Evolutionary conservation across 2,329 filamentous ascomycete species (phyloP).

Genomic region (Pseudogymnoascus destructans): DNA sequence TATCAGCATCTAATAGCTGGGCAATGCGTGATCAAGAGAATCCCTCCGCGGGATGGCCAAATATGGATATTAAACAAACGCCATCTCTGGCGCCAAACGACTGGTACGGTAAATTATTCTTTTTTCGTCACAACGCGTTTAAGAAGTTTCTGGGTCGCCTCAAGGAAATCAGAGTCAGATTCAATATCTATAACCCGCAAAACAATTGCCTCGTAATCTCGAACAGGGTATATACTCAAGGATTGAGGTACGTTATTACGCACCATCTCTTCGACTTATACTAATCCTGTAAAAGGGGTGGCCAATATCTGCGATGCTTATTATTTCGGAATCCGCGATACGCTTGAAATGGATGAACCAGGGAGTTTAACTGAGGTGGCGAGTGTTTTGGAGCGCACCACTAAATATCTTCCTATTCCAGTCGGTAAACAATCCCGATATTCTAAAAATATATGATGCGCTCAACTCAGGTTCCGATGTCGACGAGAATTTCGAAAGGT

Average conservation of each 20-base stretch:
- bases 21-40: constrained; percentile 28
- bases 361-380: neutral
- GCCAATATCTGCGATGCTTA: constrained; percentile 30
- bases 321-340: constrained; percentile 25
- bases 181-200: constrained; percentile 23
- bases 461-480: constrained; percentile 10
- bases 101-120: constrained; percentile 29
- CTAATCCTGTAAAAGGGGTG: constrained; percentile 22
- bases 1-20: constrained; percentile 25
- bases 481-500: constrained; percentile 15
- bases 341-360: no score
- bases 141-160: constrained; percentile 24
- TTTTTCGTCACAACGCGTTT: constrained; percentile 25
- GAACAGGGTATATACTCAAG: constrained; percentile 23
- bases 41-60: constrained; percentile 28
- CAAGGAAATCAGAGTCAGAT: constrained; percentile 15
- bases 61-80: constrained; percentile 20
- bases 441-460: constrained; percentile 2
- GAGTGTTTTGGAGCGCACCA: constrained; percentile 7
- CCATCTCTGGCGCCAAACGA: constrained; percentile 25
- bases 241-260: constrained; percentile 31
- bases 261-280: no score
- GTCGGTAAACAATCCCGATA: neutral
- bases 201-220: constrained; percentile 17
- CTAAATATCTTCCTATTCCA: constrained; percentile 13